Base-by-base conservation (phyloP, 1,139 yeast genomes). In the Torulaspora globosa region DNA sequence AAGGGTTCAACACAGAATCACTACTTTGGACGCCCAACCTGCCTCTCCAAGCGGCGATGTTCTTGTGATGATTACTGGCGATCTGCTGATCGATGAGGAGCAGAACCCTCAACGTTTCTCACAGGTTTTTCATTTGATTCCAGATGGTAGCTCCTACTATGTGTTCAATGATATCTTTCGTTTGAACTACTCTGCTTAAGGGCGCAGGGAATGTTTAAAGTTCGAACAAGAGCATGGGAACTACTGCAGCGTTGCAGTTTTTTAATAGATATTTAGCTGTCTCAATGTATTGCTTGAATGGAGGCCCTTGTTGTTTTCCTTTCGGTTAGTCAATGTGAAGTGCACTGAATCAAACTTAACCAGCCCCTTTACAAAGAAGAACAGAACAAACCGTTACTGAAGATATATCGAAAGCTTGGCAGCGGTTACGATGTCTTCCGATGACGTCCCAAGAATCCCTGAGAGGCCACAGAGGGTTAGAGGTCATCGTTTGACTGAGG, bases 21-120 rank as follows among this genome's bases (percentile, higher is more conserved):
- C 95, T 47, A 90, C 98, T 40, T 78, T 92, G 63, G 98, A 92
- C 65, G 98, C 97, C 41, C 99, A 92, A 73, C 98, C 98, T 40
- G 96, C 94, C 34, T 84, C 96, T 51, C 87, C 95, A 50, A 79
- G 74, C 59, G 97, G 97, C 52, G 97, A 90, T 65, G 95, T 92
- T 50, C 76, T 92, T 62, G 97, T 90, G 48, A 84, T 92, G 95
- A 97, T 92, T 59, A 92, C 99, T 46, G 99, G 99, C 55, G 96
- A 88, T 69, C 78, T 92, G 58, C 71, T 89, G 58, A 69, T 73
- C 60, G 99, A 92, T 67, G 97, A 90, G 54, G 97, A 92, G 72
- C 85, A 82, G 65, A 88, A 88, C 69, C 81, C 97, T 48, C 97
- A 90, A 72, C 82, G 96, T 71, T 92, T 89, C 72, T 87, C 97